Base-by-base conservation (phyloP, 345 rosid species). In the Laguncularia racemosa region DNA sequence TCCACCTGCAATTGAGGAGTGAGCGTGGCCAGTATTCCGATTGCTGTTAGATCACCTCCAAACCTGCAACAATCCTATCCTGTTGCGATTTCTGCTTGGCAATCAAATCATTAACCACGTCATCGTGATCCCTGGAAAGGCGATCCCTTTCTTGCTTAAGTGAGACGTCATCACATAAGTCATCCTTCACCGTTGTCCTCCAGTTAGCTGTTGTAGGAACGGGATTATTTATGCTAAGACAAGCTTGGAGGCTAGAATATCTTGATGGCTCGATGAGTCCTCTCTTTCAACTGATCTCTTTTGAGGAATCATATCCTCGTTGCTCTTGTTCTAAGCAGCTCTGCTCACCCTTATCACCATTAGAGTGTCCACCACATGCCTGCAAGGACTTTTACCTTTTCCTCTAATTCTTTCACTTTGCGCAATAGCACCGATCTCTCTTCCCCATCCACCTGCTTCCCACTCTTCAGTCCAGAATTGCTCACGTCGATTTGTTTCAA, bases 401-500 rank as follows among this genome's bases (percentile, higher is more conserved):
- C 67, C 73, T 78, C 84, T 47, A 76, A 62, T 55, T 55, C 62
- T 19, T 70, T 75, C 60, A 77, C 67, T 58, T 83, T 75, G 40
- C 52, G 58, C 20, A 46, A 17, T 58, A 71, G 72, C 53, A 48
- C 46, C 45, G 52, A 51, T 61, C 59, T 73, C 57, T 69, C 76
- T 57, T 72, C 75, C 67, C 75, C 84, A 40, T 58, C 57, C 65
- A 70, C 79, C 65, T 62, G 73, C 26, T 67, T 67, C 59, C 80
- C 76, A 59, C 66, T 72, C 61, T 62, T 78, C 44, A 63, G 12
- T 43, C 56, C 18, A 43, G n/a, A n/a, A n/a, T n/a, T n/a, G n/a
- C n/a, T n/a, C n/a, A n/a, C n/a, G n/a, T 72, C 71, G 71, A 71
- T 66, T 61, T 76, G 72, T 68, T 67, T 60, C 60, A 73, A 76